A percentile compares a stretch with the other conserved stretches of the same genome.
Evolutionary conservation across 306 rosid genomes (phyloP).

Genomic region (Phaseolus lunatus): DNA sequence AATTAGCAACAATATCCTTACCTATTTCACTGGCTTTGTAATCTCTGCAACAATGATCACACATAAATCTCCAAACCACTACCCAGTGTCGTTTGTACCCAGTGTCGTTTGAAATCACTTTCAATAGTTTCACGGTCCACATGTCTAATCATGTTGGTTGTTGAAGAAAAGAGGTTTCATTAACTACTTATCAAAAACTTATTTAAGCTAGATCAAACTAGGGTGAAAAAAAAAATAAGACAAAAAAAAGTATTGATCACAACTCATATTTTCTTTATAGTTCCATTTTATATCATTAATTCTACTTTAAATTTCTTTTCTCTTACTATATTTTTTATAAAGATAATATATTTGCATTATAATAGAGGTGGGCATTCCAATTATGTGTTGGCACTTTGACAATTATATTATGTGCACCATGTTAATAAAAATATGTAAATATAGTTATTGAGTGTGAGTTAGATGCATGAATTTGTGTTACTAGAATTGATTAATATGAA

Average conservation of each 20-base stretch:
- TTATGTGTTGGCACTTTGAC: no score
- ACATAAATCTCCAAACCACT: slow-evolving; percentile 41
- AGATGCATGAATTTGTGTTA: neutral
- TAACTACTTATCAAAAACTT: slow-evolving; percentile 57
- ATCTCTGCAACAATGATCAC: slow-evolving; percentile 43
- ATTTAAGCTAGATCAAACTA: slow-evolving; percentile 54
- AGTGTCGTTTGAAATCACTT: slow-evolving; percentile 53
- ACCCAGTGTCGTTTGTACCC: slow-evolving; percentile 45
- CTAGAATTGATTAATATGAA: slow-evolving; percentile 20
- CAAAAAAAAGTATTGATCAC: no score
- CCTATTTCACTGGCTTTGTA: slow-evolving; percentile 31
- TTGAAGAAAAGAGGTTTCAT: slow-evolving; percentile 68
- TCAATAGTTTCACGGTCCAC: slow-evolving; percentile 68
- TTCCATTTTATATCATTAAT: neutral
- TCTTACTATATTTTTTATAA: neutral
- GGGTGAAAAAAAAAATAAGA: neutral
- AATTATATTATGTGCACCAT: no score
- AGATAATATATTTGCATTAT: no score
- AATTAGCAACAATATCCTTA: slow-evolving; percentile 37
- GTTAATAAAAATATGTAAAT: no score
- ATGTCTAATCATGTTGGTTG: slow-evolving; percentile 91
- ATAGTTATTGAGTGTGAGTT: neutral
- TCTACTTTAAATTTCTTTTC: neutral
- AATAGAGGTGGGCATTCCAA: no score
- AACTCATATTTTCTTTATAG: no score